Evolutionary conservation across 345 rosid genomes (phyloP).

Genomic region (Sonneratia caseolaris): DNA sequence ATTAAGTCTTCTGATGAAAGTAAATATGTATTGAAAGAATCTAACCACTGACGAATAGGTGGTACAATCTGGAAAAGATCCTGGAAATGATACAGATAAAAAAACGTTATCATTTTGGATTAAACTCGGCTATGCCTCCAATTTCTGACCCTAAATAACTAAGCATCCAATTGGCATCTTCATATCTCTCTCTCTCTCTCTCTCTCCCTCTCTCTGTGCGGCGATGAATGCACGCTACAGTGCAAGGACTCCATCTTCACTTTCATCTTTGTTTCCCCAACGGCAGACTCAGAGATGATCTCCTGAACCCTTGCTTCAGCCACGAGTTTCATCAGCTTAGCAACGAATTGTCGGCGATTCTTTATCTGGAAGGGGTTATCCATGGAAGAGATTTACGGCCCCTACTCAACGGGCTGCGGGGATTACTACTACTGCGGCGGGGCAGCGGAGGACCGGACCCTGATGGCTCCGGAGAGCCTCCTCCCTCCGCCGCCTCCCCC

Average conservation of each 20-base stretch:
- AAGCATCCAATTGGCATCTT: background rate
- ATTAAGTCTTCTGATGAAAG: no score
- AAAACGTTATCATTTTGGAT: background rate
- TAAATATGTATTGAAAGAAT: no score
- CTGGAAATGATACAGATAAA: no score
- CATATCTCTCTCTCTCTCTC: background rate
- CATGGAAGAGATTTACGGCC: conserved; percentile 81
- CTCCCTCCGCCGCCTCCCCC: conserved; percentile 45
- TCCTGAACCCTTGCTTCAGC: background rate
- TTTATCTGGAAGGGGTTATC: conserved; percentile 9
- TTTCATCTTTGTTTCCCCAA: conserved; percentile 9
- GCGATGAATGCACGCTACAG: conserved; percentile 10
- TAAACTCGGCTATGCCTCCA: background rate
- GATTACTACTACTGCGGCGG: conserved; percentile 28
- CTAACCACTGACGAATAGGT: no score
- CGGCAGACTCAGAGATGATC: background rate
- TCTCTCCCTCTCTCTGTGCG: background rate
- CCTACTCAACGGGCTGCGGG: conserved; percentile 35
- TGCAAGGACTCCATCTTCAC: conserved; percentile 16
- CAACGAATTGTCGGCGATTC: conserved; percentile 11
- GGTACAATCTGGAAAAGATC: no score
- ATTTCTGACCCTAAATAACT: background rate
- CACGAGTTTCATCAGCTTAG: conserved; percentile 10
- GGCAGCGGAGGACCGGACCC: conserved; percentile 25
- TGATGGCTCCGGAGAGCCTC: conserved; percentile 65